A percentile compares a stretch with the other conserved stretches of the same genome.
phyloP scores from a whole-genome alignment of 2,329 filamentous ascomycete genomes.

The Phoma sp. region DNA sequence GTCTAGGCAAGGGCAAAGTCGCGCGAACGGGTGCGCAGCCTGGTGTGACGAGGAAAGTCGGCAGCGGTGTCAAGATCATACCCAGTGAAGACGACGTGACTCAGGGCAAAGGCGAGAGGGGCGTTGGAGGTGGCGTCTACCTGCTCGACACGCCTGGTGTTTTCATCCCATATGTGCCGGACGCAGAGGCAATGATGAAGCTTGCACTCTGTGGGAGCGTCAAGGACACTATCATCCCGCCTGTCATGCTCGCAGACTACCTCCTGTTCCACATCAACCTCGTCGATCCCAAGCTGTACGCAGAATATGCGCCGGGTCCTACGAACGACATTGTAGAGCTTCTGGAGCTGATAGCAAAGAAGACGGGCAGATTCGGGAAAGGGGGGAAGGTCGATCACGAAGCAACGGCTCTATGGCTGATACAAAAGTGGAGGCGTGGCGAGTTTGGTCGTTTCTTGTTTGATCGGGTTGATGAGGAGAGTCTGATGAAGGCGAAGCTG shows the following conservation, averaged over 20 bases:
- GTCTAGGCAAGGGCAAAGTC: conserved; percentile 71
- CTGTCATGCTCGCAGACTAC: conserved; percentile 84
- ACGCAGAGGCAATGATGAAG: conserved; percentile 90
- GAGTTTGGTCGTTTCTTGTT: conserved; percentile 77
- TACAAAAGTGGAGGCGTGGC: conserved; percentile 82
- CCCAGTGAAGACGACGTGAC: conserved; percentile 54
- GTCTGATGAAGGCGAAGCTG: conserved; percentile 59
- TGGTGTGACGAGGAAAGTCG: conserved; percentile 86
- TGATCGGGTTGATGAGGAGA: conserved; percentile 72
- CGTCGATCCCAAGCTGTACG: conserved; percentile 67
- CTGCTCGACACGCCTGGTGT: conserved; percentile 93
- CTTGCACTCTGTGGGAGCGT: conserved; percentile 90
- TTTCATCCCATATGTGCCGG: conserved; percentile 88
- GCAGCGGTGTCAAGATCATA: conserved; percentile 80
- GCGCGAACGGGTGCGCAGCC: conserved; percentile 85
- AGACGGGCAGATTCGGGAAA: conserved; percentile 76
- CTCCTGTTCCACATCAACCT: conserved; percentile 84
- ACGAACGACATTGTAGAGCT: conserved; percentile 85
- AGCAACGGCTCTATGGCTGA: conserved; percentile 76
- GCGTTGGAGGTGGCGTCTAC: conserved; percentile 68
- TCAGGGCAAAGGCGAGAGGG: conserved; percentile 19
- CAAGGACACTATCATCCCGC: conserved; percentile 82
- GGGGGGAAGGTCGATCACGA: conserved; percentile 75
- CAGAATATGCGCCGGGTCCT: conserved; percentile 68
- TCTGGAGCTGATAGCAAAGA: conserved; percentile 71